Evolutionary conservation across 192 early-diverging fungal genomes (phyloP), one percentile per base, ranked within the genome.

Genomic region (Allomyces javanicus): DNA sequence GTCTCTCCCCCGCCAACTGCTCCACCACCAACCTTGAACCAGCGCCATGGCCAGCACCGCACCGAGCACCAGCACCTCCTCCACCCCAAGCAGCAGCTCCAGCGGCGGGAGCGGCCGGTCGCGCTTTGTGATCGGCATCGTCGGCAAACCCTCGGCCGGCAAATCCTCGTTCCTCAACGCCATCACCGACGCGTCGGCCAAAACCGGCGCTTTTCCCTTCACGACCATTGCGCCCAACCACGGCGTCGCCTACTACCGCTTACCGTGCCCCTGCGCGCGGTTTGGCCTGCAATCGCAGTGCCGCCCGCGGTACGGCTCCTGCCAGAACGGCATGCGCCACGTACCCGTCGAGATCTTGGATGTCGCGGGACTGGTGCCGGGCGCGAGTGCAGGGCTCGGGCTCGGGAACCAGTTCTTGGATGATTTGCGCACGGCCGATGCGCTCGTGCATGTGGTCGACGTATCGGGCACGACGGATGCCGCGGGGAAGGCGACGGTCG

Each of bases 191-290:
- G 89, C 89, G 7, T 76, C 81, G 21, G 89, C 89, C 61, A 92
- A 92, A 67, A 89, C 89, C 22, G 89, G 87, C 50, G 88, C 84
- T 70, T 89, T 83, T 63, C 89, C 89, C 7, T 92, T 92, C 75
- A 92, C 89, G 22, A 92, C 89, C 26, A 92, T 92, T 50, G 83
- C 86, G 65, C 88, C 88, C 21, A 90, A 90, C 74, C 80, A 86
- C 65, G 89, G 87, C 61, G 78, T 91, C 27, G 82, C 83, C 0
- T 89, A 89, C 74, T 81, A 87, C 65, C 81, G 80, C 4, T 69
- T 87, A 4, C 79, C 78, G 26, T 92, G 89, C 68, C 86, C 89
- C 0, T 92, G 89, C 70, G 77, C 73, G 44, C 65, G 67, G 17
- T 79, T 79, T 64, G 72, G 72, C 44, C 78, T 83, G 64, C 44